phyloP scores from a whole-genome alignment of 768 basidiomycete genomes.

The Trametes sanguinea region DNA sequence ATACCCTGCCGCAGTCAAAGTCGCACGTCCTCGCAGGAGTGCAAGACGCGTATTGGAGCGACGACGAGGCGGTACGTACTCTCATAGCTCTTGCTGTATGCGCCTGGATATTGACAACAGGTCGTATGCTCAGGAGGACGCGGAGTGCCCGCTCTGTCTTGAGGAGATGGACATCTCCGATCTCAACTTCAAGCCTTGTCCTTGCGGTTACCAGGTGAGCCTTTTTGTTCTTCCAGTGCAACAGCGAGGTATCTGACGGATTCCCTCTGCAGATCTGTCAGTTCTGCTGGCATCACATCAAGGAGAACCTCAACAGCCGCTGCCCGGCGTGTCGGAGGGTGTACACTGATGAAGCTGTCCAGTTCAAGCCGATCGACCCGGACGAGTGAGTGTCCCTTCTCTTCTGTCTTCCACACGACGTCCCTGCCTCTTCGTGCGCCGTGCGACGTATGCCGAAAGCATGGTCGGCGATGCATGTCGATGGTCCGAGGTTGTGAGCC shows the following conservation, averaged over 20 bases:
- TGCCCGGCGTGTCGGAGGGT: slow-evolving; percentile 95
- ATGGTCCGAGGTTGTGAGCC: not conserved
- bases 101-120: not conserved
- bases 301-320: slow-evolving; percentile 90
- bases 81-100: slow-evolving; percentile 3
- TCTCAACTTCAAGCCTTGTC: slow-evolving; percentile 98
- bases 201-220: slow-evolving; percentile 94
- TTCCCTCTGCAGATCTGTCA: slow-evolving; percentile 76
- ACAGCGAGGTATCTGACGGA: not conserved
- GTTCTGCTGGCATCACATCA: slow-evolving; percentile 99
- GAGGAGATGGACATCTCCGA: slow-evolving; percentile 99
- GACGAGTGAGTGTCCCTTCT: slow-evolving; percentile 75
- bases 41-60: slow-evolving; percentile 97
- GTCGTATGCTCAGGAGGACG: slow-evolving; percentile 72
- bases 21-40: slow-evolving; percentile 86
- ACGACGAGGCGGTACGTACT: slow-evolving; percentile 75
- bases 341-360: slow-evolving; percentile 90
- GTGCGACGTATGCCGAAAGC: not conserved
- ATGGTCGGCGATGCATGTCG: not conserved
- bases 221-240: not conserved
- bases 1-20: slow-evolving; percentile 76
- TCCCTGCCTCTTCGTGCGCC: slow-evolving; percentile 21
- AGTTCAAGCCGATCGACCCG: slow-evolving; percentile 92
- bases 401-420: not conserved
- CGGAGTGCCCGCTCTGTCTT: slow-evolving; percentile 96